Evolutionary conservation across 352 stramenopile species (phyloP), one percentile per base, ranked within the genome.

Genomic region (Thalassiosira mediterranea): DNA sequence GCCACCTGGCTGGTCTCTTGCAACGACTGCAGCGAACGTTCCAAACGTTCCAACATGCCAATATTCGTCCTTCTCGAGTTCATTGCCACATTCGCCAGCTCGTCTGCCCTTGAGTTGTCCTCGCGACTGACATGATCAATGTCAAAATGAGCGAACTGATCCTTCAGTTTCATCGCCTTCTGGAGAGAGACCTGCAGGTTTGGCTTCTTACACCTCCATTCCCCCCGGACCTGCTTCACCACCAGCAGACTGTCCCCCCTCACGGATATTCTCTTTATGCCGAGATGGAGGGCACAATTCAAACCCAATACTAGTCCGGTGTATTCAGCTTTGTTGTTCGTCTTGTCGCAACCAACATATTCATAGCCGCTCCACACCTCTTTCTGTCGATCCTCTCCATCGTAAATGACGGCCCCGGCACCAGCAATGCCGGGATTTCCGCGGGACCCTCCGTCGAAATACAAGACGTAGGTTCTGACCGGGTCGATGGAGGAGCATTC

Each of bases 31-130:
- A n/a, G n/a, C n/a, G n/a, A n/a, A n/a, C n/a, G n/a, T n/a, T n/a
- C n/a, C n/a, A n/a, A n/a, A n/a, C n/a, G n/a, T n/a, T n/a, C 7
- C 44, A 53, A 28, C 8, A 7, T 11, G 8, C 52, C 23, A 5
- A 53, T 8, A 53, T 53, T 10, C 19, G 13, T 47, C 25, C 15
- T 19, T 56, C 26, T 68, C 25, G 40, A 38, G 53, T 91, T 79
- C 86, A 92, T 92, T 7, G 85, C 88, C 65, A 81, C 53, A 61
- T 90, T 92, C 10, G 88, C 88, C 7, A 93, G 64, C 42, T 79
- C 85, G 67, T 92, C 88, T 2, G 88, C 88, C 40, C 85, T 75
- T 40, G 48, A 64, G 76, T 93, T 93, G 42, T 77, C 48, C 23
- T 57, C 75, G 29, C 87, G 59, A 44, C 57, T 59, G 66, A 91